Base-by-base conservation (phyloP, 2,329 filamentous ascomycete species). In the Alternaria tenuissima region DNA sequence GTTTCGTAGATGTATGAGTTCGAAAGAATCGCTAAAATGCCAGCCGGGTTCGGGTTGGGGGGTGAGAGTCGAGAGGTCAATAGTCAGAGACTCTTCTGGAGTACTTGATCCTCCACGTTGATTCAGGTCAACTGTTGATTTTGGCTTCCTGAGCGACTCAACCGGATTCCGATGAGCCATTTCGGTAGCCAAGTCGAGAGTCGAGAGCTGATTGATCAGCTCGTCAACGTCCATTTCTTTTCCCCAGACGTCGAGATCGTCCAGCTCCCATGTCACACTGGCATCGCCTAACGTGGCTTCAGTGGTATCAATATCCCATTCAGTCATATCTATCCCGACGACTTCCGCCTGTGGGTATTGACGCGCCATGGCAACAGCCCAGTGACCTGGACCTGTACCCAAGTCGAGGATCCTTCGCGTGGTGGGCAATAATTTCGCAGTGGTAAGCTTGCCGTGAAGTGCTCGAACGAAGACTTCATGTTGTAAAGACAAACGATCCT, bases 401-500 rank as follows among this genome's bases (percentile, higher is more conserved):
- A 85, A 71, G 64, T 79, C 78, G 6, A 79, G 71, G 7, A 79
- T 75, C 47, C 77, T 64, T 14, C 64, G 62, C 3, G 69, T 70
- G 2, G 64, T 62, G 8, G 70, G 65, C 9, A 71, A 61, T 20
- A 77, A 55, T 18, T 63, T 68, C 12, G 74, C 75, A n/a, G 77
- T 79, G 7, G 76, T 78, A 32, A 79, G 66, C 30, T 70, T 74
- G 7, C 76, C 76, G 52, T 75, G 69, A 6, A 79, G 65, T 24
- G 76, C 74, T 20, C 70, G 65, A 16, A 88, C 77, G 68, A 87
- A 89, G 47, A 89, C 85, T 70, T 89, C 87, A 65, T 91, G 87
- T 39, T 87, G 80, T 53, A 91, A 81, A 59, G 85, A 84, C 52
- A 89, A 75, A 42, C 88, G 86, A 46, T 87, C 86, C 74, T 89